phyloP scores from a whole-genome alignment of 2,329 filamentous ascomycete species.

The Trichophyton schoenleinii region DNA sequence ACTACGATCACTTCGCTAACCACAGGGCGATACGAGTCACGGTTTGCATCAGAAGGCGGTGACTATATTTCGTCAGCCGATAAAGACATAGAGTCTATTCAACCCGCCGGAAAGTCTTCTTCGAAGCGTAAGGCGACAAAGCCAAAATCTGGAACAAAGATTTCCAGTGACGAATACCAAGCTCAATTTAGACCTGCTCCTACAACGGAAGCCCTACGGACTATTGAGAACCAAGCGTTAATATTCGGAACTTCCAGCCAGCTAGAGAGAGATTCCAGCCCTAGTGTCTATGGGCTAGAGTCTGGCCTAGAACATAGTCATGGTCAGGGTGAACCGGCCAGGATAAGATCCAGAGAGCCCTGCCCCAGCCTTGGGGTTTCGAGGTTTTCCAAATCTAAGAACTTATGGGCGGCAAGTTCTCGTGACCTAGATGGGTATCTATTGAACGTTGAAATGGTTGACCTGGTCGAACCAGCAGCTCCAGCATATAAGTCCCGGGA shows the following conservation, averaged over 20 bases:
- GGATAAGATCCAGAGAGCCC: conserved; percentile 39
- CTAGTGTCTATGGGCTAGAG: conserved; percentile 35
- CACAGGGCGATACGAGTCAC: conserved; percentile 52
- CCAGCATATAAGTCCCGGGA: not conserved
- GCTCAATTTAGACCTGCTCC: conserved; percentile 51
- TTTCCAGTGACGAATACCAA: conserved; percentile 33
- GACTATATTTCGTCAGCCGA: conserved; percentile 17
- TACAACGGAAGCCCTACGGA: conserved; percentile 53
- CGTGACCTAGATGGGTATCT: conserved; percentile 54
- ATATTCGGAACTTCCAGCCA: conserved; percentile 82
- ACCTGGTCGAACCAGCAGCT: conserved; percentile 39
- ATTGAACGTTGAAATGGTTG: conserved; percentile 49
- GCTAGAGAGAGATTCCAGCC: conserved; percentile 59
- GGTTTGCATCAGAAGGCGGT: conserved; percentile 16
- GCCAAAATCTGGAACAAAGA: conserved; percentile 27
- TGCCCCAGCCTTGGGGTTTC: conserved; percentile 11
- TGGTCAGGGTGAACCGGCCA: conserved; percentile 14
- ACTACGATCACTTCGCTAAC: conserved; percentile 68
- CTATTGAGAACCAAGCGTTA: conserved; percentile 59
- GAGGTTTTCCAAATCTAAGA: conserved; percentile 22
- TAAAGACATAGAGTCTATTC: conserved; percentile 13
- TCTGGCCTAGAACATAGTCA: conserved; percentile 47
- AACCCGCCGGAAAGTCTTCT: conserved; percentile 8
- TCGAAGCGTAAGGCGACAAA: conserved; percentile 25
- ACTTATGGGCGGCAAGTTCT: conserved; percentile 60